These are phyloP conservation scores for Clonostachys sp. DNA, from an alignment of 2,329 filamentous ascomycete genomes.

Conservation along the genomic window DNA sequence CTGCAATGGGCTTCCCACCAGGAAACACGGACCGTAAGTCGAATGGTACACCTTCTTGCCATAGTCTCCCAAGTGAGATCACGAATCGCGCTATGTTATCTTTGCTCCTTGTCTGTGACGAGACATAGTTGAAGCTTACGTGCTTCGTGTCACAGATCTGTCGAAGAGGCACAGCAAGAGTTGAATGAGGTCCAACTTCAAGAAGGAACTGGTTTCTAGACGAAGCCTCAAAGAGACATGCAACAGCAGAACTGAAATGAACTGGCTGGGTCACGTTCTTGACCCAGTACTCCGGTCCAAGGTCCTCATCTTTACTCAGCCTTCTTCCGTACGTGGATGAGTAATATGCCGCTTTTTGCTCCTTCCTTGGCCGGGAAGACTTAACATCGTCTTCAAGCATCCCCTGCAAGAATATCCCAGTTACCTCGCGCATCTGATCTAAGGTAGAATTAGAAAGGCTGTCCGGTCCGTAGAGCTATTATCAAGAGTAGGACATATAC, in stretches of 20 bases:
- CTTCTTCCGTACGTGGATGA: not conserved
- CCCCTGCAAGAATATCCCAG: too few relatives aligned
- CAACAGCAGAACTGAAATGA: conserved; percentile 4
- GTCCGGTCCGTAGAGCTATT: conserved; percentile 18
- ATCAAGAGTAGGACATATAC: conserved; percentile 5
- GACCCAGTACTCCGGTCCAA: conserved; percentile 6
- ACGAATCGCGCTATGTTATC: not conserved
- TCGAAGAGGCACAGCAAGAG: conserved; percentile 5
- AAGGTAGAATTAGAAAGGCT: conserved; percentile 7
- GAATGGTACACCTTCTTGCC: not conserved
- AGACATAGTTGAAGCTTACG: not conserved
- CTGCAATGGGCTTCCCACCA: not conserved
- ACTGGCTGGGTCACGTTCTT: conserved; percentile 6
- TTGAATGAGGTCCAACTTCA: conserved; percentile 8
- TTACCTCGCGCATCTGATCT: too few relatives aligned
- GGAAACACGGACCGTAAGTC: not conserved
- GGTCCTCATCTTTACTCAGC: not conserved
- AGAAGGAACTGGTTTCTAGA: conserved; percentile 11
- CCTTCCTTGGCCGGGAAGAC: conserved; percentile 1
- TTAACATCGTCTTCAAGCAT: too few relatives aligned
- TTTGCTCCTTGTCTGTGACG: not conserved
- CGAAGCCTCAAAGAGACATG: conserved; percentile 6
- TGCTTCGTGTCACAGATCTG: conserved; percentile 5
- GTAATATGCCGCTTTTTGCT: conserved; percentile 5
- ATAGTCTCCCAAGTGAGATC: not conserved